These are phyloP conservation scores for Phytophthora citrophthora DNA, from an alignment of 352 stramenopile species.

Conservation along the genomic window DNA sequence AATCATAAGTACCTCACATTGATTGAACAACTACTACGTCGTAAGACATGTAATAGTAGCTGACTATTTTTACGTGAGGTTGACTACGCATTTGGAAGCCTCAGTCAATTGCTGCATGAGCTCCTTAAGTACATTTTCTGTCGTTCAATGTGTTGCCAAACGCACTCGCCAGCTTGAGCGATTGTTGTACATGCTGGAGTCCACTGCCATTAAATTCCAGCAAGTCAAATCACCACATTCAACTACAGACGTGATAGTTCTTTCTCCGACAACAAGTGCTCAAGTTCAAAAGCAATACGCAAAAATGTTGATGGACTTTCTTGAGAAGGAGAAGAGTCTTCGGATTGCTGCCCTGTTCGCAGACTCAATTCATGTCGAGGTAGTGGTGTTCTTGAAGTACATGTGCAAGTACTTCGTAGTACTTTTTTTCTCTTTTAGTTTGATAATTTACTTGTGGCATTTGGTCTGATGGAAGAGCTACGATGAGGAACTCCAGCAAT, in stretches of 20 bases:
- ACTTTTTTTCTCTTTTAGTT: too few relatives aligned
- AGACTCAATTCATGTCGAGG: constrained; percentile 35
- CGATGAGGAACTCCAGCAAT: constrained; percentile 31
- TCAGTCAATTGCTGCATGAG: constrained; percentile 11
- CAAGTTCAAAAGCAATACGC: constrained; percentile 28
- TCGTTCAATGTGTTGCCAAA: constrained; percentile 41
- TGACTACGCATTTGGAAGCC: not conserved
- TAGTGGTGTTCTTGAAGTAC: too few relatives aligned
- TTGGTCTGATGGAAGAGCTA: constrained; percentile 18
- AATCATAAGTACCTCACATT: too few relatives aligned
- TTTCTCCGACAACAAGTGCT: constrained; percentile 3
- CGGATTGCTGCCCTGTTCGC: constrained; percentile 17
- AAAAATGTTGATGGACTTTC: constrained; percentile 33
- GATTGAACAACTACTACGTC: too few relatives aligned
- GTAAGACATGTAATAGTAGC: too few relatives aligned
- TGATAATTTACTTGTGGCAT: not conserved
- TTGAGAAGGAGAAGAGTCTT: constrained; percentile 23
- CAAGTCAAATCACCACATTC: constrained; percentile 10
- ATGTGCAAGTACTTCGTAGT: too few relatives aligned
- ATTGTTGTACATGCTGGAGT: constrained; percentile 33
- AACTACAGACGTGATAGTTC: not conserved
- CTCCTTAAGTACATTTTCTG: constrained; percentile 17
- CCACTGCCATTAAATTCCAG: constrained; percentile 30
- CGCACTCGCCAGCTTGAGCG: constrained; percentile 40
- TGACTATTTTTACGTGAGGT: too few relatives aligned